These are phyloP conservation scores for Coemansia umbellata DNA, from an alignment of 192 early-diverging fungal genomes.

Conservation along the genomic window DNA sequence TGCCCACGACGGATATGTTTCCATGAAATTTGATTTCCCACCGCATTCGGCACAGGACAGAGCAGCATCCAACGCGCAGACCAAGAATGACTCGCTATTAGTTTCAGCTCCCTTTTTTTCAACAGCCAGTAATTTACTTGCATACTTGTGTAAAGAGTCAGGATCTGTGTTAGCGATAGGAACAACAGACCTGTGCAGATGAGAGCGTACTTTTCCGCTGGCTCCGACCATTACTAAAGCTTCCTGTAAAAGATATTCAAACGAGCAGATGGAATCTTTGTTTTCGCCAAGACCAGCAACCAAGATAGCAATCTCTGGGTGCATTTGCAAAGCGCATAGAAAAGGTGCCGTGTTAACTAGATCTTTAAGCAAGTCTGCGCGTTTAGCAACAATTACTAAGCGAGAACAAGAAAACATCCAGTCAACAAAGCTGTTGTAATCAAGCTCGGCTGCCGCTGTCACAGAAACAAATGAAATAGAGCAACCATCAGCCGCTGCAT, in stretches of 20 bases:
- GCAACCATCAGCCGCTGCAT: neutral
- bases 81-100: neutral
- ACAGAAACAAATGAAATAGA: neutral
- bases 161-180: neutral
- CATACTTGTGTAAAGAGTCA: no score
- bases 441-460: neutral
- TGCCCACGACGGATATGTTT: neutral
- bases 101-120: no score
- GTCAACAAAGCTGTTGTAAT: conserved; percentile 15
- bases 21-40: neutral
- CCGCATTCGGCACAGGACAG: conserved; percentile 16
- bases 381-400: conserved; percentile 20
- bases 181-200: neutral
- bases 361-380: conserved; percentile 9
- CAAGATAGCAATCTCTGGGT: conserved; percentile 9
- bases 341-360: conserved; percentile 3
- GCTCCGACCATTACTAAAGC: conserved; percentile 6
- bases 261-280: neutral
- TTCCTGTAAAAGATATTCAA: conserved; percentile 20
- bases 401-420: conserved; percentile 28
- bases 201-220: neutral
- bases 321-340: conserved; percentile 12
- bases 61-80: conserved; percentile 6
- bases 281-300: conserved; percentile 12
- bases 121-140: no score